These are phyloP conservation scores for Camillea tinctor DNA, from an alignment of 2,329 filamentous ascomycete genomes.

Conservation along the genomic window DNA sequence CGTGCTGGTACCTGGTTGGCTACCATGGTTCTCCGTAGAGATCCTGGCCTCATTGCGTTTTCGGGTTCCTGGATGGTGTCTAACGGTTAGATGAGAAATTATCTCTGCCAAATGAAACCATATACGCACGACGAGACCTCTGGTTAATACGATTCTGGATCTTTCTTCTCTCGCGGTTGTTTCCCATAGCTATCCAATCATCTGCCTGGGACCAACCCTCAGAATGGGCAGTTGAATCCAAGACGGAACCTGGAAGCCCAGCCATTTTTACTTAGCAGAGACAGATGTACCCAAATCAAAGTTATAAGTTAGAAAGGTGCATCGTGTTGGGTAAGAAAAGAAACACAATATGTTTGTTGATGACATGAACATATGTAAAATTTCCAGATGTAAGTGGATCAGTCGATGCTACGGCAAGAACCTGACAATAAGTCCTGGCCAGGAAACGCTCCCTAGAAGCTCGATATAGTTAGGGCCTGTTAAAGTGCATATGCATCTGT, in stretches of 20 bases:
- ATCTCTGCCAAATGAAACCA: background rate
- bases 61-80: conserved; percentile 5
- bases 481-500: conserved; percentile 6
- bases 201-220: conserved; percentile 3
- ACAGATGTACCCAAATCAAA: too few species aligned
- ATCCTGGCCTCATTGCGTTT: background rate
- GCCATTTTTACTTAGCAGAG: too few species aligned
- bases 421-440: background rate
- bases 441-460: background rate
- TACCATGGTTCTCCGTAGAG: background rate
- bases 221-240: background rate
- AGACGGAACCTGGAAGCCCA: background rate
- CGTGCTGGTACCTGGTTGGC: too few species aligned
- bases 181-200: conserved; percentile 5
- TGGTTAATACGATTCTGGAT: conserved; percentile 13
- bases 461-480: too few species aligned
- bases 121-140: conserved; percentile 5
- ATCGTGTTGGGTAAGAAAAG: background rate
- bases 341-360: conserved; percentile 4
- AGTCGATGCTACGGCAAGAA: background rate
- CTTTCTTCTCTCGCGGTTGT: conserved; percentile 8
- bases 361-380: conserved; percentile 9
- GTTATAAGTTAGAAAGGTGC: too few species aligned
- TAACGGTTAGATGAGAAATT: background rate
- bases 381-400: background rate